These are phyloP conservation scores for Peniophora sp. DNA, from an alignment of 1,284 basidiomycete genomes.

Conservation along the genomic window DNA sequence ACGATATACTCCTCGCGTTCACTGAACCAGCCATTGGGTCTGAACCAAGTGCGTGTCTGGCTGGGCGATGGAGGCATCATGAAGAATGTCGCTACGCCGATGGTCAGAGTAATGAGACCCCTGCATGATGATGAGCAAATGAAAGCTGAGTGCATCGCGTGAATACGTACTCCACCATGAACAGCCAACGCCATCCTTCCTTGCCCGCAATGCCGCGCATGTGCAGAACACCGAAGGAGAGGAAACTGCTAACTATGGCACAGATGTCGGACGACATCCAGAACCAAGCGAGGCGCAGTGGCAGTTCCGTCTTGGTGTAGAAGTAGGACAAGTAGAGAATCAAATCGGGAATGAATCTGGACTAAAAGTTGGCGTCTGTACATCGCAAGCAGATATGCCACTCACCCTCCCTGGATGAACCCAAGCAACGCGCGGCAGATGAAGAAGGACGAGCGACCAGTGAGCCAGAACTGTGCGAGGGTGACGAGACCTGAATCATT, in stretches of 20 bases:
- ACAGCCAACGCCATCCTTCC: slow-evolving; percentile 55
- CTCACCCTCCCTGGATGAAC: slow-evolving; percentile 53
- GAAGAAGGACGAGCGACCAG: slow-evolving; percentile 47
- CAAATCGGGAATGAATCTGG: slow-evolving; percentile 51
- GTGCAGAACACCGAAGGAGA: slow-evolving; percentile 56
- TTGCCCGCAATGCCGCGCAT: slow-evolving; percentile 49
- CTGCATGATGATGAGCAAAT: slow-evolving; percentile 15
- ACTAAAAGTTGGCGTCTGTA: slow-evolving; percentile 20
- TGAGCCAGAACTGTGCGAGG: slow-evolving; percentile 56
- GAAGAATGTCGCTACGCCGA: slow-evolving; percentile 61
- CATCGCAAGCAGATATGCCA: slow-evolving; percentile 1
- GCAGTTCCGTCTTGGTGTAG: slow-evolving; percentile 62
- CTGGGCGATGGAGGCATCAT: slow-evolving; percentile 64
- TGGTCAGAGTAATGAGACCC: slow-evolving; percentile 40
- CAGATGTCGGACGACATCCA: slow-evolving; percentile 56
- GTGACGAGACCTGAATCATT: slow-evolving; percentile 49
- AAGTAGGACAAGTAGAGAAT: slow-evolving; percentile 67
- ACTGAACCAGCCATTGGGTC: slow-evolving; percentile 67
- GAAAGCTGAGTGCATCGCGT: neutral
- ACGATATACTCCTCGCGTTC: slow-evolving; percentile 47
- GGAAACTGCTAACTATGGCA: slow-evolving; percentile 48
- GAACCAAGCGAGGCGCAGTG: slow-evolving; percentile 58
- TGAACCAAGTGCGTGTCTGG: slow-evolving; percentile 59
- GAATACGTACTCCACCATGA: slow-evolving; percentile 42
- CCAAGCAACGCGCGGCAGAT: slow-evolving; percentile 33